Conservation (phyloP, 2,329 filamentous ascomycete species). For the Colletotrichum lindemuthianum region DNA sequence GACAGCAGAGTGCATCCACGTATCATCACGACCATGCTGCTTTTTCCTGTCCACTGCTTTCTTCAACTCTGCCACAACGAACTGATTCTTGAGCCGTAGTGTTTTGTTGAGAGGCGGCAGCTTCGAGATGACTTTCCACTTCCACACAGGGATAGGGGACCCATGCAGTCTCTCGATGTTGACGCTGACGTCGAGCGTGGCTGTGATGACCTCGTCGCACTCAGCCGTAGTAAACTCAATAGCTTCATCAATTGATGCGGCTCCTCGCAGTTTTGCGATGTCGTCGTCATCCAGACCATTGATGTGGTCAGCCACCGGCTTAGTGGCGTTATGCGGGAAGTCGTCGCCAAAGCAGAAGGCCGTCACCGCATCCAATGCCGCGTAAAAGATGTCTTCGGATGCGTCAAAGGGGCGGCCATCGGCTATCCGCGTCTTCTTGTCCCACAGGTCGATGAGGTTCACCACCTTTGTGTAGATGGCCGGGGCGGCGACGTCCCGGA, state of each 20-base stretch:
- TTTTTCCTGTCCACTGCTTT: conserved; percentile 8
- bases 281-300: not conserved
- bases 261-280: not conserved
- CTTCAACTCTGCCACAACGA: conserved; percentile 11
- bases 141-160: conserved; percentile 9
- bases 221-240: conserved; percentile 6
- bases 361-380: conserved; percentile 45
- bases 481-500: conserved; percentile 46
- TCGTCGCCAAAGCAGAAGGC: conserved; percentile 42
- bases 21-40: not conserved
- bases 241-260: not conserved
- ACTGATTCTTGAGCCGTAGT: conserved; percentile 4
- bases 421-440: conserved; percentile 43
- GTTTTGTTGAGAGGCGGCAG: conserved; percentile 10
- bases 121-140: conserved; percentile 19
- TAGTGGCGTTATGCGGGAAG: conserved; percentile 15
- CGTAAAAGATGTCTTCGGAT: conserved; percentile 42
- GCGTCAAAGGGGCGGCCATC: conserved; percentile 45
- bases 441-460: conserved; percentile 47
- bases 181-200: conserved; percentile 8
- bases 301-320: conserved; percentile 14
- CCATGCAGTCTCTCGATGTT: conserved; percentile 8
- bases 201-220: not conserved
- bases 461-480: conserved; percentile 44
- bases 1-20: conserved; percentile 25